Evolutionary conservation across 345 rosid species (phyloP).

Genomic region (Citrus sinensis): DVS_A1.0 CM039164.1:26649001-26649500

Average conservation of each 20-base stretch:
- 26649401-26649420: neutral
- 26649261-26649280: constrained; percentile 96
- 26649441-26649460: neutral
- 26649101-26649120: constrained; percentile 49
- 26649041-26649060: constrained; percentile 90
- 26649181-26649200: constrained; percentile 8
- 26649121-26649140: neutral
- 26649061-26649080: constrained; percentile 86
- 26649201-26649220: constrained; percentile 68
- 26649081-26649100: constrained; percentile 82
- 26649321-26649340: neutral
- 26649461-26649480: neutral
- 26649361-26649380: neutral
- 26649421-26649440: constrained; percentile 8
- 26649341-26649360: neutral
- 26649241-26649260: constrained; percentile 80
- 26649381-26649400: neutral
- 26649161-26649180: neutral
- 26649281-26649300: constrained; percentile 71
- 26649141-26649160: constrained; percentile 1
- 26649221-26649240: constrained; percentile 67
- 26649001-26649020: constrained; percentile 65
- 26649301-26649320: constrained; percentile 34
- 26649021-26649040: constrained; percentile 77
- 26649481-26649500: constrained; percentile 13